Evolutionary conservation across 257 asterid genomes (phyloP).

Genomic region (Euphrasia confusa): DNA sequence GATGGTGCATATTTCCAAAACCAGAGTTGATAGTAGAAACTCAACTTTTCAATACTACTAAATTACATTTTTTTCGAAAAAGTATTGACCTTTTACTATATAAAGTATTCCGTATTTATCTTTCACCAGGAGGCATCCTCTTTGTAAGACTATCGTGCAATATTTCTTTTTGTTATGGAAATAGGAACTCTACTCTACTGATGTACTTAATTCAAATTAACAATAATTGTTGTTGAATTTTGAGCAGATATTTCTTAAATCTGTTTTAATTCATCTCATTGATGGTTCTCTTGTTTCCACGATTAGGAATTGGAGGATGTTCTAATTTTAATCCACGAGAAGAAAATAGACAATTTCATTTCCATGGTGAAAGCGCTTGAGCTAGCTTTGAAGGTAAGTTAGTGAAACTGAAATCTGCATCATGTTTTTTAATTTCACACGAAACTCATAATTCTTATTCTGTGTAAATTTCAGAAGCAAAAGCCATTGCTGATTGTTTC

Average conservation of each 20-base stretch:
- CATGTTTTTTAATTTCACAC: not conserved
- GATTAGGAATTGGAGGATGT: slow-evolving; percentile 54
- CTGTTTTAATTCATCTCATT: not conserved
- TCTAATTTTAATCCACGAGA: slow-evolving; percentile 50
- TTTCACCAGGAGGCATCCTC: no score
- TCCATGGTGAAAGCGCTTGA: slow-evolving; percentile 43
- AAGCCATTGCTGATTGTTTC: slow-evolving; percentile 50
- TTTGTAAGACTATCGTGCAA: no score
- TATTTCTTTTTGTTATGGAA: no score
- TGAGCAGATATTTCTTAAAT: not conserved
- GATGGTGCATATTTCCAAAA: not conserved
- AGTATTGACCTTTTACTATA: not conserved
- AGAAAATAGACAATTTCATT: slow-evolving; percentile 43
- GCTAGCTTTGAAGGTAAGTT: slow-evolving; percentile 44
- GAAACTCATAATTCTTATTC: slow-evolving; percentile 5
- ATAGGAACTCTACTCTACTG: not conserved
- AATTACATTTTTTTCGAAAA: no score
- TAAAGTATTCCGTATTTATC: no score
- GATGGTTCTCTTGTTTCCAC: slow-evolving; percentile 10
- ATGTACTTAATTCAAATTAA: not conserved
- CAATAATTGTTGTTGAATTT: not conserved
- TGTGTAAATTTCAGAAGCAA: slow-evolving; percentile 34
- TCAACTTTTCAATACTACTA: no score
- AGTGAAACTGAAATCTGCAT: slow-evolving; percentile 6
- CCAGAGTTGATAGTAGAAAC: no score